These are phyloP conservation scores for Naganishia albida DNA, from an alignment of 1,284 basidiomycete species.

Conservation along the genomic window DNA sequence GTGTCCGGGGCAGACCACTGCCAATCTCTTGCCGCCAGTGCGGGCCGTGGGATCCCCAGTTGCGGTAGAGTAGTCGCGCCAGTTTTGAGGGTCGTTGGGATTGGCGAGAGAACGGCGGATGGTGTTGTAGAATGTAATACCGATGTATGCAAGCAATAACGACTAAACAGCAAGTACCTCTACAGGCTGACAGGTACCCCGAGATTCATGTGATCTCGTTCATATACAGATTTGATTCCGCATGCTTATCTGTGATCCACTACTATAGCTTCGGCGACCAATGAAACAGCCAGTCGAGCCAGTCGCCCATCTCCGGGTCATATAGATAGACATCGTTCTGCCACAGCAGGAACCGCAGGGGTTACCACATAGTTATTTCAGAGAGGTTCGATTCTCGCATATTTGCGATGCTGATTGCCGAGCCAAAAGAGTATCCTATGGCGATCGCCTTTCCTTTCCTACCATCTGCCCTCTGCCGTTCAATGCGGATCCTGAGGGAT, in stretches of 20 bases:
- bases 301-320: constrained; percentile 5
- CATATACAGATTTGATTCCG: constrained; percentile 5
- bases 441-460: no score
- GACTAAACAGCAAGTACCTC: neutral
- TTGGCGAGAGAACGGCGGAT: neutral
- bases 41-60: constrained; percentile 25
- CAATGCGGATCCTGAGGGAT: no score
- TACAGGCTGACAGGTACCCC: neutral
- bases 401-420: no score
- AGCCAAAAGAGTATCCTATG: no score
- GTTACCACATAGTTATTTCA: no score
- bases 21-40: constrained; percentile 27
- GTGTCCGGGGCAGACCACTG: constrained; percentile 12
- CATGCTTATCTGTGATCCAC: constrained; percentile 19
- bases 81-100: constrained; percentile 1
- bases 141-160: neutral
- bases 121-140: neutral
- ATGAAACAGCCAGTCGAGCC: neutral
- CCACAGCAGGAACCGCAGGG: neutral
- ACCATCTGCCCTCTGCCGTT: no score
- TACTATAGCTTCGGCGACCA: no score
- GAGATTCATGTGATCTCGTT: neutral
- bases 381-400: no score
- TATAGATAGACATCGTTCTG: neutral
- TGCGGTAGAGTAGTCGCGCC: constrained; percentile 27